These are phyloP conservation scores for Lupinus albus DNA, from an alignment of 306 rosid genomes.

Conservation along the genomic window DNA sequence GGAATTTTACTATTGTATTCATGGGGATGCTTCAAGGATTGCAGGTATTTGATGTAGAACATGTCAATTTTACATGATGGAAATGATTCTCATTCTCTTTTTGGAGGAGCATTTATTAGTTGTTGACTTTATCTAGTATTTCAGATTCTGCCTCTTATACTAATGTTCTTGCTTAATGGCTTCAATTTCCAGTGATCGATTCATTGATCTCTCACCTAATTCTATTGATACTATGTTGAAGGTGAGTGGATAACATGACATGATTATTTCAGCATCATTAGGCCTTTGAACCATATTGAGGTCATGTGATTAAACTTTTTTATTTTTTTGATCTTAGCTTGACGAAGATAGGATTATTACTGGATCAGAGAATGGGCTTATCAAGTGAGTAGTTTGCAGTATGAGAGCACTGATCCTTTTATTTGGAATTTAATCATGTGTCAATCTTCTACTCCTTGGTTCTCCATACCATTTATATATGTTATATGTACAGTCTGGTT, in stretches of 20 bases:
- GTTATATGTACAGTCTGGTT: conserved; percentile 55
- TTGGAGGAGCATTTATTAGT: not conserved
- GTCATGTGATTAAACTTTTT: conserved; percentile 10
- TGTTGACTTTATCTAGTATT: conserved; percentile 17
- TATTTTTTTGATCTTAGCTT: conserved; percentile 54
- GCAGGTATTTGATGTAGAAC: conserved; percentile 60
- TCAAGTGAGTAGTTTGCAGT: conserved; percentile 68
- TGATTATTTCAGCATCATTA: conserved; percentile 29
- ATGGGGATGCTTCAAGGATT: conserved; percentile 90
- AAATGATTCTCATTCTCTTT: conserved; percentile 21
- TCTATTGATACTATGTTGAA: conserved; percentile 80
- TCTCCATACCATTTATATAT: conserved; percentile 3
- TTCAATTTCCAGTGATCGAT: conserved; percentile 72
- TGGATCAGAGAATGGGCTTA: conserved; percentile 92
- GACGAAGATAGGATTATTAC: conserved; percentile 88
- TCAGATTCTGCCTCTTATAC: conserved; percentile 24
- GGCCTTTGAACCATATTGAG: conserved; percentile 3
- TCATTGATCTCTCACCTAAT: conserved; percentile 72
- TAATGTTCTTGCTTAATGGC: conserved; percentile 42
- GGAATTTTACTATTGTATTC: conserved; percentile 78
- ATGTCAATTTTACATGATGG: conserved; percentile 17
- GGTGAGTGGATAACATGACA: conserved; percentile 50
- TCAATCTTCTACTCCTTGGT: conserved; percentile 4
- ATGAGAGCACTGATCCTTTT: conserved; percentile 21
- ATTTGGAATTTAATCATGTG: conserved; percentile 21